A percentile compares a stretch with the other conserved stretches of the same genome.
Evolutionary conservation across 2,329 filamentous ascomycete species (phyloP).

Genomic region (Ceratocystis lukuohia): DNA sequence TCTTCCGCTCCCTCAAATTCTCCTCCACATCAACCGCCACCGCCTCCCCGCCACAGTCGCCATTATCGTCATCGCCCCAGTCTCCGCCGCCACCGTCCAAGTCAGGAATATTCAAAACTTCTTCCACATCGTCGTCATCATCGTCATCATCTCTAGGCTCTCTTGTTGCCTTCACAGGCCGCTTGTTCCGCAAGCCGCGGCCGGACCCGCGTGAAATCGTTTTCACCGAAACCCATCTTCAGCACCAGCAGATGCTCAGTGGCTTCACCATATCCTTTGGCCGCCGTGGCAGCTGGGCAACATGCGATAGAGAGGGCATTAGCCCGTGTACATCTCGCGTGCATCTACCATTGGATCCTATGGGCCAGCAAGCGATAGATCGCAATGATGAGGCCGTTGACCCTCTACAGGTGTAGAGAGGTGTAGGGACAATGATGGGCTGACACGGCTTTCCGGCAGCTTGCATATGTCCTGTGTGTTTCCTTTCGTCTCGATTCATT

Average conservation of each 20-base stretch:
- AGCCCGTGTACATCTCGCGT: slow-evolving; percentile 18
- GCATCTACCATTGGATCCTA: neutral
- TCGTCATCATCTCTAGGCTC: slow-evolving; percentile 11
- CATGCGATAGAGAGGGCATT: slow-evolving; percentile 15
- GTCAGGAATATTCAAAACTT: slow-evolving; percentile 6
- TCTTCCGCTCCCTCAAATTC: slow-evolving; percentile 14
- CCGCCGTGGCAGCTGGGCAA: slow-evolving; percentile 22
- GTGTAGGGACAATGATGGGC: neutral
- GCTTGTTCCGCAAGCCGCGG: slow-evolving; percentile 14
- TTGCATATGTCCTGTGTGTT: neutral
- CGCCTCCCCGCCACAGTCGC: neutral
- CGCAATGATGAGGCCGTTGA: neutral
- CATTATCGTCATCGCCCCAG: neutral
- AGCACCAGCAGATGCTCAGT: slow-evolving; percentile 35
- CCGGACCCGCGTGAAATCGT: slow-evolving; percentile 34
- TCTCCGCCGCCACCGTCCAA: neutral
- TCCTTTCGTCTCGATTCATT: neutral
- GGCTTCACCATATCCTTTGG: slow-evolving; percentile 37
- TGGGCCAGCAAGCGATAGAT: neutral
- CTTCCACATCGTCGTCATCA: slow-evolving; percentile 3
- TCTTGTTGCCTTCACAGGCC: slow-evolving; percentile 9
- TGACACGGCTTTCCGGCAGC: neutral
- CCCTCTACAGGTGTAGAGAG: neutral
- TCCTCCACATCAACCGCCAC: slow-evolving; percentile 12
- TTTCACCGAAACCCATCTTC: slow-evolving; percentile 33